Evolutionary conservation across 1,284 basidiomycete genomes (phyloP).

Genomic region (Coniferiporia weirii): DNA sequence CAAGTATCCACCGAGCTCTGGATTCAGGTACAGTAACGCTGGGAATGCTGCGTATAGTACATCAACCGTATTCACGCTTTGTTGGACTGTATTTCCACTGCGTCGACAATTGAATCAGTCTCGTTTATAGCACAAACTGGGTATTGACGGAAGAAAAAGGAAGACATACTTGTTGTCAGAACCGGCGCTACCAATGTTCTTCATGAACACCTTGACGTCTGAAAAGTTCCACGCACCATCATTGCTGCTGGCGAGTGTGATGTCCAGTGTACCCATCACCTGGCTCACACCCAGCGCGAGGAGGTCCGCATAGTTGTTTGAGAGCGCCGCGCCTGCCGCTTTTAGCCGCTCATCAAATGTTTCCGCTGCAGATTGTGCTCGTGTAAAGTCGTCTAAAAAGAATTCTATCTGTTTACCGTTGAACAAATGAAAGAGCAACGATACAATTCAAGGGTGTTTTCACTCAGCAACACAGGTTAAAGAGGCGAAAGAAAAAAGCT

Average conservation of each 20-base stretch:
- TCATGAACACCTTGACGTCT: constrained; percentile 47
- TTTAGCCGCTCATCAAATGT: constrained; percentile 34
- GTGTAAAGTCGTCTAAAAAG: constrained; percentile 35
- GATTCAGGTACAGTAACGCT: constrained; percentile 41
- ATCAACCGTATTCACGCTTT: constrained; percentile 43
- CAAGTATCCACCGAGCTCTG: constrained; percentile 34
- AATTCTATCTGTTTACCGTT: constrained; percentile 29
- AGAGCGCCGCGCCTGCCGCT: constrained; percentile 25
- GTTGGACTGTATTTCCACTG: not conserved
- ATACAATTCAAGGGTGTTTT: not conserved
- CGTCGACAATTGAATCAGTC: not conserved
- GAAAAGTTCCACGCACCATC: constrained; percentile 27
- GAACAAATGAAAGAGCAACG: not conserved
- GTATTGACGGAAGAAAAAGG: not conserved
- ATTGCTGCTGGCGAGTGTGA: constrained; percentile 28
- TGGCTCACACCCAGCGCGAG: constrained; percentile 36
- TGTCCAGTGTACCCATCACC: constrained; percentile 35
- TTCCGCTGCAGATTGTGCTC: constrained; percentile 27
- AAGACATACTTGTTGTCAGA: constrained; percentile 3
- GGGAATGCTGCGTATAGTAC: constrained; percentile 44
- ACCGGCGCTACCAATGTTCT: constrained; percentile 32
- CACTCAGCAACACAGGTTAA: not conserved
- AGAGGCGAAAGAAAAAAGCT: not conserved
- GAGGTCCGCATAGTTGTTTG: constrained; percentile 34
- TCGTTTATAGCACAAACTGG: not conserved